Conservation (phyloP, 257 asterid genomes). For the Buddleja alternifolia region DNA sequence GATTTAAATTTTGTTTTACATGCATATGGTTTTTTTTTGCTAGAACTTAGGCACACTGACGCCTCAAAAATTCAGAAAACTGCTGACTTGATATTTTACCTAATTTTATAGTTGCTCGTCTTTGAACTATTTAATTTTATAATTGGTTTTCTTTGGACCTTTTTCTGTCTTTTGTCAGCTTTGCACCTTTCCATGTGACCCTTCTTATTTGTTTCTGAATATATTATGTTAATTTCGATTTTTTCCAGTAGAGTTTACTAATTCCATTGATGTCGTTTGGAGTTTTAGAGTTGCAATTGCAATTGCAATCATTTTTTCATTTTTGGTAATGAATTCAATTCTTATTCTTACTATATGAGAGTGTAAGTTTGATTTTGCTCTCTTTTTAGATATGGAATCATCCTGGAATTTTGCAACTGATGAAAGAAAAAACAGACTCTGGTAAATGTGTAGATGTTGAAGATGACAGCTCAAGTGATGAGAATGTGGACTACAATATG, state of each 20-base stretch:
- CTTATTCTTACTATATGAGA: not conserved
- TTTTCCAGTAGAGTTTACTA: no score
- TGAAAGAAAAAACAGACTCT: constrained; percentile 74
- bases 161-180: constrained; percentile 1
- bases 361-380: constrained; percentile 18
- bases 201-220: constrained; percentile 3
- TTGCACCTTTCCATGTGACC: not conserved
- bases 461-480: constrained; percentile 89
- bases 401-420: constrained; percentile 93
- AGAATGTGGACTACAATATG: constrained; percentile 68
- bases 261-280: not conserved
- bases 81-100: not conserved
- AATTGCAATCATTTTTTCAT: not conserved
- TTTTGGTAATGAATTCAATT: not conserved
- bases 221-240: not conserved
- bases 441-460: constrained; percentile 75
- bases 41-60: not conserved
- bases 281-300: constrained; percentile 1
- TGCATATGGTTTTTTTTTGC: constrained; percentile 13
- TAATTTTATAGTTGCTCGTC: not conserved
- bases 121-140: not conserved
- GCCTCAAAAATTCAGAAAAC: not conserved
- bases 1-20: constrained; percentile 13
- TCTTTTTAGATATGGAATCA: constrained; percentile 92
- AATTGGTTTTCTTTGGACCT: not conserved